These are phyloP conservation scores for Clavispora asparagi DNA, from an alignment of 805 yeast species.

Conservation along the genomic window DNA sequence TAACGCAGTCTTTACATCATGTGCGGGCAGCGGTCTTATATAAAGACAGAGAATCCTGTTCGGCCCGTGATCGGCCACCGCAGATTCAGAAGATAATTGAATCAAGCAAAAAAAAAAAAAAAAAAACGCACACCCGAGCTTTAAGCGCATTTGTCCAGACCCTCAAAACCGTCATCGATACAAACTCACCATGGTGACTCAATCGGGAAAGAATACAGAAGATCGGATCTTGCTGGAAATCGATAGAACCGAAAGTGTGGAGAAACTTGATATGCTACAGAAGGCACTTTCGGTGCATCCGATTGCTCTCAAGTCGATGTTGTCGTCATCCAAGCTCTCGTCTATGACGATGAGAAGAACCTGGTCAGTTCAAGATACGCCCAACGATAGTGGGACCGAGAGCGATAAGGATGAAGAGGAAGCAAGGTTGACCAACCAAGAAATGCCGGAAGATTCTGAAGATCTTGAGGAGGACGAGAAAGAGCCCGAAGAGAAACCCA, in stretches of 20 bases:
- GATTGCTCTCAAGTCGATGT: not conserved
- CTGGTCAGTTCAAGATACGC: not conserved
- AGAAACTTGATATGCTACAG: not conserved
- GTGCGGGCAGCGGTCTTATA: not conserved
- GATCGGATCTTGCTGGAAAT: not conserved
- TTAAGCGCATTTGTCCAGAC: not conserved
- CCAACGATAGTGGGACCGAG: not conserved
- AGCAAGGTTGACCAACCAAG: not conserved
- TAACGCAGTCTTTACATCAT: not conserved
- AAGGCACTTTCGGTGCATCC: constrained; percentile 1
- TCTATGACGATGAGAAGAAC: constrained; percentile 2
- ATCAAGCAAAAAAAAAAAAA: too few relatives aligned
- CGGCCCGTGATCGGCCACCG: not conserved
- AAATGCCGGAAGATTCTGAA: not conserved
- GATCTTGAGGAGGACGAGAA: not conserved
- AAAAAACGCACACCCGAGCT: too few relatives aligned
- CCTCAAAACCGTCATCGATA: not conserved
- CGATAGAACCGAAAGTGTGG: not conserved
- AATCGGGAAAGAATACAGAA: not conserved
- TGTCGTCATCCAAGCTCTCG: not conserved
- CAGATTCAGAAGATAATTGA: too few relatives aligned
- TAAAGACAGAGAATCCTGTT: not conserved
- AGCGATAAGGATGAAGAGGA: not conserved
- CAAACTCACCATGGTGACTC: not conserved
- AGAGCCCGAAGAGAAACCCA: not conserved